phyloP scores from a whole-genome alignment of 257 asterid species.

The Nicotiana knightiana region DNA sequence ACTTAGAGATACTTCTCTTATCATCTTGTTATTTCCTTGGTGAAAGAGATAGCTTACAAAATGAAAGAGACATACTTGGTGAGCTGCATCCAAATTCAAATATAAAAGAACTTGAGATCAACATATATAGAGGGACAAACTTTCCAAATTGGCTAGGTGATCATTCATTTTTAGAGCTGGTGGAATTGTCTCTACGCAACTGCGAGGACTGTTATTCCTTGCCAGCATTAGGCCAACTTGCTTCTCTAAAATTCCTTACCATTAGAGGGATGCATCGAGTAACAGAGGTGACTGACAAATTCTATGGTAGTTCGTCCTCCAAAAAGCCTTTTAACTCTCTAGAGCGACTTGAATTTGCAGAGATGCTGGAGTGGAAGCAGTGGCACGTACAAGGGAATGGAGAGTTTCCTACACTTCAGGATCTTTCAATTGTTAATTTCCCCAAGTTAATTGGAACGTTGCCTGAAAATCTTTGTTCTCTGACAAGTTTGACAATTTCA shows the following conservation, averaged over 20 bases:
- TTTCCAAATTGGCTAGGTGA: conserved; percentile 6
- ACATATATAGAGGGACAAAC: not conserved
- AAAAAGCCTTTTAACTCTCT: not conserved
- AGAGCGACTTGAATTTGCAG: not conserved
- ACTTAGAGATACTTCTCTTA: not conserved
- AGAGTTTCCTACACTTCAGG: not conserved
- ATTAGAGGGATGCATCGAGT: not conserved
- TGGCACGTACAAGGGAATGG: not conserved
- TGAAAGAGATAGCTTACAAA: not conserved
- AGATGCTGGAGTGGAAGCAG: not conserved
- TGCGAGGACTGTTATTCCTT: conserved; percentile 4
- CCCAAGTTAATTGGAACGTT: not conserved
- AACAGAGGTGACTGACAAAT: not conserved
- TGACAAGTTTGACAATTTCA: not conserved
- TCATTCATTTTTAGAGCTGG: not conserved
- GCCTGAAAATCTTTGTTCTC: conserved; percentile 1
- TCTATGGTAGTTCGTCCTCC: not conserved
- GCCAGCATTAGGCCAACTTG: conserved; percentile 12
- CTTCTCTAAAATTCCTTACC: not conserved
- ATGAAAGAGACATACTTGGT: conserved; percentile 3
- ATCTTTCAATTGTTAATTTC: not conserved
- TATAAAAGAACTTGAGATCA: not conserved
- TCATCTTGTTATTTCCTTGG: not conserved
- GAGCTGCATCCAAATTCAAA: not conserved
- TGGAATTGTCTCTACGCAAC: not conserved